These are phyloP conservation scores for Magnolia sinica DNA, from an alignment of 164 flowering plant genomes.

Conservation along the genomic window DNA sequence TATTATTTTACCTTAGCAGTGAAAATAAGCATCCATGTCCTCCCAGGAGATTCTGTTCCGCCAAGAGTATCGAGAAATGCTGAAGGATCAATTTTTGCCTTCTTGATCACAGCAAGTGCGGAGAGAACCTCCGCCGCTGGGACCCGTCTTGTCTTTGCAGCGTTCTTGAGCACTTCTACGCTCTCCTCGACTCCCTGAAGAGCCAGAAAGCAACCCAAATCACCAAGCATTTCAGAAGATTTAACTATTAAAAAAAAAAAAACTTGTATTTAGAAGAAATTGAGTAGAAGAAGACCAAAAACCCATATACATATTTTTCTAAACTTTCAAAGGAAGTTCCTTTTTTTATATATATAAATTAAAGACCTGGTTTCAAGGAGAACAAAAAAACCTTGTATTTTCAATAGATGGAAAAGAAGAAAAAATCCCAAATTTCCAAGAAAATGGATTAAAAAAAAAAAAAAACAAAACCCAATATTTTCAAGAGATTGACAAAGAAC, in stretches of 20 bases:
- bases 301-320: background rate
- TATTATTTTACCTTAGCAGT: conserved; percentile 58
- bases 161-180: conserved; percentile 67
- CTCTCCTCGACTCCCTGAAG: conserved; percentile 68
- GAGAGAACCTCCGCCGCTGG: conserved; percentile 53
- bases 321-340: background rate
- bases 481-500: background rate
- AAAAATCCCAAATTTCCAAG: background rate
- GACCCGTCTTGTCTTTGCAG: conserved; percentile 78
- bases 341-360: too few species aligned
- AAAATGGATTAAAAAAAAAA: background rate
- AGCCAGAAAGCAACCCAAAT: background rate
- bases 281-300: background rate
- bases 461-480: background rate
- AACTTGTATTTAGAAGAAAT: background rate
- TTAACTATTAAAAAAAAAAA: too few species aligned
- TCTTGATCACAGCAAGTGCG: conserved; percentile 69
- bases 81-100: conserved; percentile 72
- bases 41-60: conserved; percentile 81
- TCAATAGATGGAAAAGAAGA: background rate
- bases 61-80: conserved; percentile 72
- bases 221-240: background rate
- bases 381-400: too few species aligned
- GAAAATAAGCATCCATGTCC: conserved; percentile 96
- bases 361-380: background rate